Evolutionary conservation across 768 basidiomycete genomes (phyloP).

Genomic region (Pluteus cervinus): DNA sequence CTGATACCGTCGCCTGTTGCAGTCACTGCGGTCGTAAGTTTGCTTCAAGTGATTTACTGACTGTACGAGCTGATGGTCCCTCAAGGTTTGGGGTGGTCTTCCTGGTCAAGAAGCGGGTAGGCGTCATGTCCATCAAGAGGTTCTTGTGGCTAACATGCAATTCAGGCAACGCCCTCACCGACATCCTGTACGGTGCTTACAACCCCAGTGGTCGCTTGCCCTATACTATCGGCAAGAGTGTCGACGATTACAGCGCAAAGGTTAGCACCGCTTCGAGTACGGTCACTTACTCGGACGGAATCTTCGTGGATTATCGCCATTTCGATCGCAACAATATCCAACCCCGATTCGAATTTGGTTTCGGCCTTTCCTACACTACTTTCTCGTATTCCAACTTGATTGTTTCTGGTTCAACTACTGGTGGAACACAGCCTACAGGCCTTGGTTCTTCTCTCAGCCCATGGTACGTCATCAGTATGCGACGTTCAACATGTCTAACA

Average conservation of each 20-base stretch:
- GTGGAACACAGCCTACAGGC: constrained; percentile 37
- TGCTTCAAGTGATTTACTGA: not conserved
- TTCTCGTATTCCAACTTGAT: constrained; percentile 44
- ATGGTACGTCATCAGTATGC: constrained; percentile 24
- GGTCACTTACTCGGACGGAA: constrained; percentile 53
- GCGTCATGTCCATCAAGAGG: constrained; percentile 2
- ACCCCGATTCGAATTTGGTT: constrained; percentile 47
- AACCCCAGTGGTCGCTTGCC: constrained; percentile 50
- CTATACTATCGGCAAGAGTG: constrained; percentile 48
- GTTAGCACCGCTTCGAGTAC: constrained; percentile 30
- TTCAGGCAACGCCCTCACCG: constrained; percentile 48
- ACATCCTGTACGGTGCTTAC: constrained; percentile 53
- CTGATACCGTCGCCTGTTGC: not conserved
- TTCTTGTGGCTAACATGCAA: not conserved
- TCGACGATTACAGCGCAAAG: constrained; percentile 52
- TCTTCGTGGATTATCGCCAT: constrained; percentile 54
- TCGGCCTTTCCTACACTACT: constrained; percentile 50
- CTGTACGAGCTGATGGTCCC: constrained; percentile 1
- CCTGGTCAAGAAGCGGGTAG: constrained; percentile 60
- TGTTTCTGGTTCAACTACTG: constrained; percentile 34
- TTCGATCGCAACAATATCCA: constrained; percentile 42
- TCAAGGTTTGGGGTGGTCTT: constrained; percentile 44
- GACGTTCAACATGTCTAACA: not conserved
- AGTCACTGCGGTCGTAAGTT: constrained; percentile 33
- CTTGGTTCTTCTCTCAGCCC: constrained; percentile 47